Conservation (phyloP, 257 asterid genomes). For the Przewalskia tangutica region DNA sequence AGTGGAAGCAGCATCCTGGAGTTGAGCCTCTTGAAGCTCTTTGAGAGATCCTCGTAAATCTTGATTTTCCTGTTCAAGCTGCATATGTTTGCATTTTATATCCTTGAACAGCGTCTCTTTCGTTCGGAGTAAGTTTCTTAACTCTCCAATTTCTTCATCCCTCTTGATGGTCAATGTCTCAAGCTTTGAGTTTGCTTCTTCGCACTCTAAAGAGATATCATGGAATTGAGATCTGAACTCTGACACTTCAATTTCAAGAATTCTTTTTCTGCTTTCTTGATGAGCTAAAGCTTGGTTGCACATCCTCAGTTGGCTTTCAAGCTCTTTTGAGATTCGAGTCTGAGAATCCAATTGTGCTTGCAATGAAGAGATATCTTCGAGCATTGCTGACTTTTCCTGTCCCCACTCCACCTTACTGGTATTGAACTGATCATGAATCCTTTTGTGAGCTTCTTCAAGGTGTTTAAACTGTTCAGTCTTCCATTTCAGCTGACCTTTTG, state of each 20-base stretch:
- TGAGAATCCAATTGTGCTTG: conserved; percentile 58
- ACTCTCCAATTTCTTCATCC: conserved; percentile 54
- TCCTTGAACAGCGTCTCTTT: conserved; percentile 61
- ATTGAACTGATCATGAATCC: conserved; percentile 37
- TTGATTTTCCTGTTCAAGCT: conserved; percentile 60
- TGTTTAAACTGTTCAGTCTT: conserved; percentile 78
- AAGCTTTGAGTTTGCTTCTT: conserved; percentile 46
- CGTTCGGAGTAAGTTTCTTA: conserved; percentile 53
- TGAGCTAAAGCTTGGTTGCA: conserved; percentile 77
- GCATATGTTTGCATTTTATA: conserved; percentile 60
- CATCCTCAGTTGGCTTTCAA: conserved; percentile 52
- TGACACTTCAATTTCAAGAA: conserved; percentile 43
- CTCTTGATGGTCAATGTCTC: conserved; percentile 46
- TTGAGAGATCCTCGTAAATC: conserved; percentile 43
- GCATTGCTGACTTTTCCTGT: conserved; percentile 44
- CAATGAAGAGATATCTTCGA: conserved; percentile 50
- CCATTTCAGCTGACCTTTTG: conserved; percentile 76
- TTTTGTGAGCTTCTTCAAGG: conserved; percentile 70
- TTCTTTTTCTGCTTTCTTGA: conserved; percentile 63
- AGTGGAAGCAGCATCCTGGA: conserved; percentile 44
- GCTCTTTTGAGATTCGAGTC: conserved; percentile 50
- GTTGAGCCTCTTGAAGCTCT: conserved; percentile 62
- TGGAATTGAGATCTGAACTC: conserved; percentile 46
- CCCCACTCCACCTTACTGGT: conserved; percentile 71
- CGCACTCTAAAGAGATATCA: conserved; percentile 44